Base-by-base conservation (phyloP, 805 yeast species). In the Sugiyamaella mastotermitis region DNA sequence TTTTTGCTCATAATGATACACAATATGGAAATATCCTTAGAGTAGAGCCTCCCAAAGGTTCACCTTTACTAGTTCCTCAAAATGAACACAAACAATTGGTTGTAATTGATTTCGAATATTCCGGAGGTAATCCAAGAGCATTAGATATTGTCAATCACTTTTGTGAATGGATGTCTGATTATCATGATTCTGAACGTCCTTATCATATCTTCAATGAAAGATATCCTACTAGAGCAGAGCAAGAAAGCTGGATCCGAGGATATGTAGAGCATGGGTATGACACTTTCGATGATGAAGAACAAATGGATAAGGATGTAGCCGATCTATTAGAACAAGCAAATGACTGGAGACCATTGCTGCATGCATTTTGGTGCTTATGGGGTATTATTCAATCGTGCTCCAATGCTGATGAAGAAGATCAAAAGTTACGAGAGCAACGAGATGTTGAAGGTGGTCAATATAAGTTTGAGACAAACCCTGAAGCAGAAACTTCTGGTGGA, bases 121-220 rank as follows among this genome's bases (percentile, higher is more conserved):
- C 95, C 0, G 97, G 96, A 1, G 78, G 94, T 8, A 92, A 88
- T 54, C 68, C 79, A 31, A 86, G 95, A 1, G 95, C 94, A 2
- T 85, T 70, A 56, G 98, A 92, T 57, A 74, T 92, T 40, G 88
- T 88, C 10, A 88, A 92, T 58, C 98, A 92, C 64, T 83, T 92
- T 50, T 74, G 83, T 47, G 98, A 90, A 64, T 90, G 98, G 98
- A 92, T 88, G 97, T 73, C 85, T 34, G 86, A 92, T 64, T 92
- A 90, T 57, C 84, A 81, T 53, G 74, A 77, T 49, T 73, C 78
- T 1, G 64, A 68, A 14, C 61, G 68, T 11, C 67, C 76, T 1
- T 75, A 81, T 56, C 72, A 61, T 40, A 64, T 83, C n/a, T 68
- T 73, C 49, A 65, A 62, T 23, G 62, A 69, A 9, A 61, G 64